Evolutionary conservation across 139 green algal genomes (phyloP), one percentile per base, ranked within the genome.

Genomic region (Ettlia oleoabundans): DNA sequence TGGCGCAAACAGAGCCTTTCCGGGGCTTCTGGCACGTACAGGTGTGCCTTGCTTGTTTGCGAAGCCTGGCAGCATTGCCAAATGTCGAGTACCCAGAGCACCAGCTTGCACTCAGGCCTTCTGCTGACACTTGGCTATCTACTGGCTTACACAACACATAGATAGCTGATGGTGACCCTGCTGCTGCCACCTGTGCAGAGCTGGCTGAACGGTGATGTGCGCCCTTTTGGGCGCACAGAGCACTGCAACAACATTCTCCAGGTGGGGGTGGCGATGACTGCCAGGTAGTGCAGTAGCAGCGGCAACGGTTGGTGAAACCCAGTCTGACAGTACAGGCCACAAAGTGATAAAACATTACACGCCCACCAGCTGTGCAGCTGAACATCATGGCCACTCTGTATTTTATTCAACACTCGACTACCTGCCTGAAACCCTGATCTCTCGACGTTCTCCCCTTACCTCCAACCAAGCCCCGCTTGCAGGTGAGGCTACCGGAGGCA

Each of bases 131-230:
- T n/a, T n/a, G n/a, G n/a, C n/a, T n/a, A n/a, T n/a, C n/a, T n/a
- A n/a, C n/a, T n/a, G n/a, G n/a, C n/a, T n/a, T n/a, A n/a, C n/a
- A n/a, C n/a, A n/a, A n/a, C n/a, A n/a, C n/a, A n/a, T n/a, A n/a
- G n/a, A n/a, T n/a, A n/a, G n/a, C n/a, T n/a, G n/a, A n/a, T n/a
- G n/a, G n/a, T n/a, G n/a, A n/a, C 19, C 2, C 26, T 58, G 38
- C 30, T 22, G 38, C 38, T 58, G 37, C 22, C 26, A 4, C 37
- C 3, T 42, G n/a, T 33, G 72, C 73, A 80, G 73, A 69, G 30
- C 4, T 80, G 73, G 73, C 53, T 80, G 7, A 80, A 80, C 37
- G 73, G 73, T 15, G 32, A 77, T 19, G 70, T 69, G 73, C 51
- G 24, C 24, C 21, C 53, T 1, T 80, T 80, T 40, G 73, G 73